phyloP scores from a whole-genome alignment of 257 asterid species.

The Petrea volubilis region DNA sequence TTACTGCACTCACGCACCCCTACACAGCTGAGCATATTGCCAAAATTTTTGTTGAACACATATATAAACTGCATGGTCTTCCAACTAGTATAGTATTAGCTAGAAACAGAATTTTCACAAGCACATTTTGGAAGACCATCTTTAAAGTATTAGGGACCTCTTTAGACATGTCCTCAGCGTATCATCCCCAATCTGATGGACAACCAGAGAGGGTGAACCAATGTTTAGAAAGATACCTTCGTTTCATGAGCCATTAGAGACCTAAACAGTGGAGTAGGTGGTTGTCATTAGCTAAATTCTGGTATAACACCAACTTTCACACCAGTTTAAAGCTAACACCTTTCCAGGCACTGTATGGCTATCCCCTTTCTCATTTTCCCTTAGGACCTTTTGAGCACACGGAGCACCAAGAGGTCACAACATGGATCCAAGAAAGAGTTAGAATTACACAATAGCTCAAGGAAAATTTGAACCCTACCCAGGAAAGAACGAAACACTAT shows the following conservation, averaged over 20 bases:
- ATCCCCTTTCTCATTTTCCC: rapidly evolving
- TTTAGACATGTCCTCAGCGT: neutral
- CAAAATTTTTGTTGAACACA: neutral
- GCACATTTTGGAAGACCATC: neutral
- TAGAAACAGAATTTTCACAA: neutral
- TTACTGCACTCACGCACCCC: neutral
- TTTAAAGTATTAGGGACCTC: neutral
- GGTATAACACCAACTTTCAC: constrained; percentile 1
- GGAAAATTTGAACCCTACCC: neutral
- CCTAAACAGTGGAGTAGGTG: neutral
- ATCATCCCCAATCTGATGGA: neutral
- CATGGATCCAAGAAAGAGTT: neutral
- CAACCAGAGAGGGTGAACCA: neutral
- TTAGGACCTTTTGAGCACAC: neutral
- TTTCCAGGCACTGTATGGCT: neutral
- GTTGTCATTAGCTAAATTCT: neutral
- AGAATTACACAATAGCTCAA: neutral
- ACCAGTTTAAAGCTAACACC: too few relatives aligned
- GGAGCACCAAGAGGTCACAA: neutral
- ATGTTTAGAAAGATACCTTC: neutral
- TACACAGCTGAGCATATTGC: neutral
- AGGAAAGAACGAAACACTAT: neutral
- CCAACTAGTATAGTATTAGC: neutral
- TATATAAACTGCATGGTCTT: neutral
- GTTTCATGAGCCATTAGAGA: neutral